These are phyloP conservation scores for Macrophomina tecta DNA, from an alignment of 2,329 filamentous ascomycete genomes.

Conservation along the genomic window DNA sequence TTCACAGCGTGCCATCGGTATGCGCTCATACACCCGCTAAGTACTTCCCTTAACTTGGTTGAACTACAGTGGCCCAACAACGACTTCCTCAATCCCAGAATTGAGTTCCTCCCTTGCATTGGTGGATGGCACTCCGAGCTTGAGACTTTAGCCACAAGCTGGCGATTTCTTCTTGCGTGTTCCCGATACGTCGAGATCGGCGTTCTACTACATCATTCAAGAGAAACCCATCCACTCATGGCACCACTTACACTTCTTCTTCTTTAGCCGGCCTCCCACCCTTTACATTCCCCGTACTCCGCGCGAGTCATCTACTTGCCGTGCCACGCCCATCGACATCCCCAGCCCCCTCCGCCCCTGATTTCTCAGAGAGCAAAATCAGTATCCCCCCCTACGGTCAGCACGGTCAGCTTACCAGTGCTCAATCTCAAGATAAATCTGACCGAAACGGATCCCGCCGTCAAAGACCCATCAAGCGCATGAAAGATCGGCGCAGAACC, in stretches of 20 bases:
- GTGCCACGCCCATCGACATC: not conserved
- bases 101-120: too few species aligned
- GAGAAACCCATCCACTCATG: not conserved
- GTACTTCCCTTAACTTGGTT: too few species aligned
- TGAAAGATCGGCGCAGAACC: not conserved
- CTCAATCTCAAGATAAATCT: not conserved
- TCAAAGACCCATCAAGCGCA: not conserved
- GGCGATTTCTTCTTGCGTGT: not conserved
- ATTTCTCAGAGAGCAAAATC: not conserved
- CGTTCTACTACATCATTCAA: not conserved
- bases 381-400: not conserved
- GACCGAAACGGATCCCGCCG: not conserved
- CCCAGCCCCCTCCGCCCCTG: not conserved
- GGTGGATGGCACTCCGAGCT: not conserved
- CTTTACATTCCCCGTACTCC: not conserved
- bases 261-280: not conserved
- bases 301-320: slow-evolving; percentile 1
- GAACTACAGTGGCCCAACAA: not conserved
- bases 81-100: not conserved
- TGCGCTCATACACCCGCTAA: too few species aligned
- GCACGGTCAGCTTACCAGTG: not conserved
- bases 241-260: not conserved
- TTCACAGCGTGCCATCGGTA: too few species aligned
- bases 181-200: not conserved
- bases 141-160: not conserved